Base-by-base conservation (phyloP, 352 stramenopile genomes). In the Phytophthora syringae region DNA sequence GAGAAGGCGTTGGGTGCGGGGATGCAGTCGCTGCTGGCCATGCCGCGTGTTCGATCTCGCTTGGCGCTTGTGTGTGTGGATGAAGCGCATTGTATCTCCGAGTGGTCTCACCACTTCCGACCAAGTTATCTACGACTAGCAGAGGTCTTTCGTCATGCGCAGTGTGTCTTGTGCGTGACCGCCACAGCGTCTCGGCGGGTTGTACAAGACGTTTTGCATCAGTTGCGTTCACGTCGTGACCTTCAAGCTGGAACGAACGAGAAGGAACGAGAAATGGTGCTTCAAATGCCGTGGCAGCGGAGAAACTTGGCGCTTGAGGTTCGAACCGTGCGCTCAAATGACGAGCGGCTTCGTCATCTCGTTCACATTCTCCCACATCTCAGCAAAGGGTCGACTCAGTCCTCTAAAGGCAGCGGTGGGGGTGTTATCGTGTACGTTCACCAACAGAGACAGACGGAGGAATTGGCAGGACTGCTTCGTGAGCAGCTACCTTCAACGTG, bases 71-170 rank as follows among this genome's bases (percentile, higher is more conserved):
- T 98, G 1, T 97, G 89, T 47, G 86, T 99, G 13, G 96, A 99
- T 59, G 96, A 99, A 82, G 94, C 93, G 5, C 96, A 98, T 67
- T 98, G 95, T 65, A 79, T 98, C 27, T 97, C 89, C 10, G 90
- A 98, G 64, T 99, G 96, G 96, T 97, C 87, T 3, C 93, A 98
- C 59, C 94, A 98, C 77, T 99, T 99, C 57, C 84, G 96, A 1
- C 93, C 94, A 32, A 90, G 83, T 47, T 95, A 92, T 57, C 52
- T 95, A 49, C 80, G 85, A 0, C 60, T 95, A 2, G 67, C 76
- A 18, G 57, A 71, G 21, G 42, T 94, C 2, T 90, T 94, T 49
- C 72, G 64, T 9, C 71, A 83, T 58, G 85, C 85, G 3, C 64
- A 86, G 36, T 85, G 82, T 20, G 85, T 98, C 37, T 71, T 98